A percentile compares a stretch with the other conserved stretches of the same genome.
Evolutionary conservation across 345 rosid genomes (phyloP).

Genomic region (Aquilaria malaccensis): DNA sequence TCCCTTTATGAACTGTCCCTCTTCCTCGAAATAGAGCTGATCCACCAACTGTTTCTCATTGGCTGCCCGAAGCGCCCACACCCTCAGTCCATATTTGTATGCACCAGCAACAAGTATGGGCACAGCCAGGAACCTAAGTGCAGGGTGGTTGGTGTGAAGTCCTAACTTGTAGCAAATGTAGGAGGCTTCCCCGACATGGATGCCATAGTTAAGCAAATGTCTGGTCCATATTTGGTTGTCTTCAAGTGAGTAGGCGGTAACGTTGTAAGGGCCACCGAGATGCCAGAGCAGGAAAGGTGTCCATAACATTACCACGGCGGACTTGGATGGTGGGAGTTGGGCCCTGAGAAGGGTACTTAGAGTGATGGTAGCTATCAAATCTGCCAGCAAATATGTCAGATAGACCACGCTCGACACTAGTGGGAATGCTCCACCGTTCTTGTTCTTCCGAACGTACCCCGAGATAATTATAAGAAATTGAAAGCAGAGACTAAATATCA

Average conservation of each 20-base stretch:
- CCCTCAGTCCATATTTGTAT: constrained; percentile 38
- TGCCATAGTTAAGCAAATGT: constrained; percentile 12
- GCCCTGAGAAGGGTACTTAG: constrained; percentile 21
- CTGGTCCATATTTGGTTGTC: constrained; percentile 36
- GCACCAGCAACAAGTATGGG: constrained; percentile 30
- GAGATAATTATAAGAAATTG: constrained; percentile 15
- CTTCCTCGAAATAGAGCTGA: constrained; percentile 12
- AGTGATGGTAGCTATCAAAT: constrained; percentile 18
- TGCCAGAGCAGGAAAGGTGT: constrained; percentile 29
- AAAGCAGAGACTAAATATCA: constrained; percentile 13
- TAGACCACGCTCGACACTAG: constrained; percentile 7
- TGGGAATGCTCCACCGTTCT: not conserved
- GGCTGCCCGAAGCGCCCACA: constrained; percentile 31
- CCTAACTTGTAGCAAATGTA: constrained; percentile 28
- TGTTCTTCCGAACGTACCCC: constrained; percentile 13
- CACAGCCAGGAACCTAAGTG: constrained; percentile 12
- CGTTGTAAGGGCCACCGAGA: constrained; percentile 22
- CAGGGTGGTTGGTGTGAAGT: constrained; percentile 7
- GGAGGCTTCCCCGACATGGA: constrained; percentile 14
- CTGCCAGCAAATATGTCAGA: constrained; percentile 23
- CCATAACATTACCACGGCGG: constrained; percentile 11
- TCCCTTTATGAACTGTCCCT: constrained; percentile 14
- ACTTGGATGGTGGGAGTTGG: not conserved
- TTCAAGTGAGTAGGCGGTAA: constrained; percentile 24
- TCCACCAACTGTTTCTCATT: constrained; percentile 27